These are phyloP conservation scores for Nepenthes gracilis DNA, from an alignment of 148 eudicot species.

Conservation along the genomic window DNA sequence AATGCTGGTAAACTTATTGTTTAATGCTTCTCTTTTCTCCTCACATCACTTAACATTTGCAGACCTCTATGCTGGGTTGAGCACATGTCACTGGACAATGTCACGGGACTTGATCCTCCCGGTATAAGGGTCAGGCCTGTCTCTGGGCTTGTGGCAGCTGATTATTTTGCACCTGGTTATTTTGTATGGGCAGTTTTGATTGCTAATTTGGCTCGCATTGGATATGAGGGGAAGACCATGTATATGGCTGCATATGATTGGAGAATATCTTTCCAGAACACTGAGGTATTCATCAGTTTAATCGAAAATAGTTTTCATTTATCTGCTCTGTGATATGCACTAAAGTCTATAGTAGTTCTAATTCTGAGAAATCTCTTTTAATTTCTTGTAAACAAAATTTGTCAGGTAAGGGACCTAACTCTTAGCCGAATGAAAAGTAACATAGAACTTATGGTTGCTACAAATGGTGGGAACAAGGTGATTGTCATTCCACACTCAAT, in stretches of 20 bases:
- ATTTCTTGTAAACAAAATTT: conserved; percentile 14
- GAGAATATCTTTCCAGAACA: conserved; percentile 85
- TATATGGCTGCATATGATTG: conserved; percentile 97
- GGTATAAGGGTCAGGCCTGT: conserved; percentile 79
- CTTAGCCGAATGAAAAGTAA: conserved; percentile 80
- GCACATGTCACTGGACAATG: conserved; percentile 90
- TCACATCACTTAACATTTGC: conserved; percentile 7
- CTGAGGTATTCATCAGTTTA: conserved; percentile 39
- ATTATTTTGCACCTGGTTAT: conserved; percentile 86
- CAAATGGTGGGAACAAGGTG: conserved; percentile 86
- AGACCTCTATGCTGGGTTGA: conserved; percentile 95
- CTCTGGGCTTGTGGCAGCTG: conserved; percentile 88
- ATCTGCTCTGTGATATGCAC: neutral
- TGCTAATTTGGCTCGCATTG: conserved; percentile 83
- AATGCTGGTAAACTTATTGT: too few species aligned
- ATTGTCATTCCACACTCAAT: conserved; percentile 93
- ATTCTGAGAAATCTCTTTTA: neutral
- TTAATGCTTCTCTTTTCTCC: neutral
- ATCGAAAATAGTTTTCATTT: neutral
- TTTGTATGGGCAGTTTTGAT: conserved; percentile 94
- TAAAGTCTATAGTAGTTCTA: neutral
- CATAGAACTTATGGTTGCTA: conserved; percentile 88
- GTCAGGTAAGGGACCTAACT: conserved; percentile 84
- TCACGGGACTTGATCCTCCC: conserved; percentile 75
- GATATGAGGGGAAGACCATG: conserved; percentile 90